Evolutionary conservation across 225 moss, liverwort and hornwort genomes (phyloP).

Genomic region (Bryum argenteum): DNA sequence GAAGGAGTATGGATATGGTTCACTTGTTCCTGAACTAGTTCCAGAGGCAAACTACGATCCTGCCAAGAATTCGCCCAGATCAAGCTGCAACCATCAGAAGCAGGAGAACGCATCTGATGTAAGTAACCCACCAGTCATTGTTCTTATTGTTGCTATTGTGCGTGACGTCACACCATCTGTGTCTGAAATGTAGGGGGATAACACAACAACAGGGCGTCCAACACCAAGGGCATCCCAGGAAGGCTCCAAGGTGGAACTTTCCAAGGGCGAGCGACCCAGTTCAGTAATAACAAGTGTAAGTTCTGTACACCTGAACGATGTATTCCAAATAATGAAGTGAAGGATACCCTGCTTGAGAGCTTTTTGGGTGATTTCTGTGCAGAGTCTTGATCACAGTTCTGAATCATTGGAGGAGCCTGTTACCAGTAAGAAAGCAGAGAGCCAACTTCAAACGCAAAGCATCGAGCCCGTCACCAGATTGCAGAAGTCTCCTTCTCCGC

Average conservation of each 20-base stretch:
- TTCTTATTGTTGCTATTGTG: background rate
- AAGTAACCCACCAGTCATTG: slow-evolving; percentile 14
- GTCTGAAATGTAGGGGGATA: slow-evolving; percentile 33
- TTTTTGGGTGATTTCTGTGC: slow-evolving; percentile 21
- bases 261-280: slow-evolving; percentile 22
- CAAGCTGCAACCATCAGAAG: slow-evolving; percentile 26
- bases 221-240: slow-evolving; percentile 28
- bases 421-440: slow-evolving; percentile 24
- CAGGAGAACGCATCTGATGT: slow-evolving; percentile 16
- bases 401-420: slow-evolving; percentile 24
- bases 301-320: slow-evolving; percentile 12
- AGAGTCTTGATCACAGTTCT: slow-evolving; percentile 37
- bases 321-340: background rate
- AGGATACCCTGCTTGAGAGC: background rate
- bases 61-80: slow-evolving; percentile 36
- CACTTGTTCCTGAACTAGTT: slow-evolving; percentile 29
- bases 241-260: slow-evolving; percentile 30
- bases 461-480: slow-evolving; percentile 27
- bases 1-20: slow-evolving; percentile 40
- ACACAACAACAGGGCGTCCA: slow-evolving; percentile 29
- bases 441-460: slow-evolving; percentile 17
- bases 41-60: slow-evolving; percentile 29
- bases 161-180: slow-evolving; percentile 4
- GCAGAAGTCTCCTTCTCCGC: slow-evolving; percentile 23
- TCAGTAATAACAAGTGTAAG: slow-evolving; percentile 37